phyloP scores from a whole-genome alignment of 768 basidiomycete species.

The Pulveroboletus ravenelii region DNA sequence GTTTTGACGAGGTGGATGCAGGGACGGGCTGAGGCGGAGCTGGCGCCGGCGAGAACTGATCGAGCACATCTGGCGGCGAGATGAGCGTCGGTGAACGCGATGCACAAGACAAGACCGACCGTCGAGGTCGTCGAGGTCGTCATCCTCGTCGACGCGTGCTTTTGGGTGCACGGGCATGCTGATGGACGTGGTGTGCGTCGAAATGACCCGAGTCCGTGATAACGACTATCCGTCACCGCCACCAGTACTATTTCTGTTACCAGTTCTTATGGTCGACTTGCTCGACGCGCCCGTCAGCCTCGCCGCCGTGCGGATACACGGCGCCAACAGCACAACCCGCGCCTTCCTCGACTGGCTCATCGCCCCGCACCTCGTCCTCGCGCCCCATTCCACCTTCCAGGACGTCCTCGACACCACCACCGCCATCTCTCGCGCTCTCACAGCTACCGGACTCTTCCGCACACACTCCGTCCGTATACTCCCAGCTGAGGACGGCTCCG shows the following conservation, averaged over 20 bases:
- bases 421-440: conserved; percentile 58
- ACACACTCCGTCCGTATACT: conserved; percentile 62
- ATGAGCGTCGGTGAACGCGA: conserved; percentile 8
- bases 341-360: conserved; percentile 82
- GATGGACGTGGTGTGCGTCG: background rate
- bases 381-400: conserved; percentile 41
- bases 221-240: background rate
- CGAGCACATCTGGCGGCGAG: conserved; percentile 41
- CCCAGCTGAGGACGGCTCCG: conserved; percentile 46
- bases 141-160: conserved; percentile 31
- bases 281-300: conserved; percentile 62
- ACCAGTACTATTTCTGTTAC: too few relatives aligned
- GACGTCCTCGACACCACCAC: conserved; percentile 68
- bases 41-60: conserved; percentile 35
- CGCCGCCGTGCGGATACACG: conserved; percentile 76
- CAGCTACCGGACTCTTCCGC: conserved; percentile 74
- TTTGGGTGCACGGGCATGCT: conserved; percentile 12
- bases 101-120: conserved; percentile 27
- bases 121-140: conserved; percentile 39
- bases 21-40: conserved; percentile 14
- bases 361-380: conserved; percentile 50
- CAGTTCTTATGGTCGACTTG: conserved; percentile 19
- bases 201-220: too few relatives aligned
- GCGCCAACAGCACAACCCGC: conserved; percentile 65
- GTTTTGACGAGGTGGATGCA: conserved; percentile 15